These are phyloP conservation scores for Talaromyces islandicus DNA, from an alignment of 2,329 filamentous ascomycete species.

Conservation along the genomic window DNA sequence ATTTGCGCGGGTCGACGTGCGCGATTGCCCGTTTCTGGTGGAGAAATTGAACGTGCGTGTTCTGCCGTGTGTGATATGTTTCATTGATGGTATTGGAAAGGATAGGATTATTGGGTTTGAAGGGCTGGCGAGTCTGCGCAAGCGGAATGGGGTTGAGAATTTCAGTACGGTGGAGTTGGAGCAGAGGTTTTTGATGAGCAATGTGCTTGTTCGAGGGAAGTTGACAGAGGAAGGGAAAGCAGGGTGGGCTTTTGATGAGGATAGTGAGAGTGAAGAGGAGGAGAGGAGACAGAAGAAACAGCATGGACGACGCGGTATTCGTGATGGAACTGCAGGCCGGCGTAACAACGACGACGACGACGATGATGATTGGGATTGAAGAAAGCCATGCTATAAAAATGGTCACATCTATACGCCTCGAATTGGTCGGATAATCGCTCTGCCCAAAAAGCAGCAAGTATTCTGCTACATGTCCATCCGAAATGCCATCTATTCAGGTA, in stretches of 20 bases:
- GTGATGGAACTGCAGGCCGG: conserved; percentile 27
- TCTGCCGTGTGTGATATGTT: conserved; percentile 45
- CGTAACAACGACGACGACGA: conserved; percentile 26
- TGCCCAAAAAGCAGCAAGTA: not conserved
- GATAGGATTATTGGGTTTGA: conserved; percentile 45
- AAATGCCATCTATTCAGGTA: not conserved
- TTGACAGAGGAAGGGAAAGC: conserved; percentile 23
- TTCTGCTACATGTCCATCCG: not conserved
- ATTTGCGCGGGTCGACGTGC: conserved; percentile 42
- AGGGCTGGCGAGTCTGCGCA: conserved; percentile 28
- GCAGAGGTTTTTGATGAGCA: conserved; percentile 33
- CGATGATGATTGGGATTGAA: conserved; percentile 45
- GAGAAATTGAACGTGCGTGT: conserved; percentile 42
- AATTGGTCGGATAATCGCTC: not conserved
- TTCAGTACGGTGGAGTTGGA: conserved; percentile 39
- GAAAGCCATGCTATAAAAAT: not conserved
- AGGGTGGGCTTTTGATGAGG: conserved; percentile 16
- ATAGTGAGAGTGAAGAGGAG: conserved; percentile 19
- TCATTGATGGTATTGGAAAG: conserved; percentile 40
- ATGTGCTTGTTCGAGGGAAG: conserved; percentile 32
- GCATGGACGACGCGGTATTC: conserved; percentile 7
- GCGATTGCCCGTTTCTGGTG: conserved; percentile 42
- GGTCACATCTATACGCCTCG: not conserved
- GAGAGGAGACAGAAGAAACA: conserved; percentile 9
- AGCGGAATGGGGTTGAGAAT: conserved; percentile 29